Evolutionary conservation across 345 rosid species (phyloP), one percentile per base, ranked within the genome.

Genomic region (Pelargonium nanum): DNA sequence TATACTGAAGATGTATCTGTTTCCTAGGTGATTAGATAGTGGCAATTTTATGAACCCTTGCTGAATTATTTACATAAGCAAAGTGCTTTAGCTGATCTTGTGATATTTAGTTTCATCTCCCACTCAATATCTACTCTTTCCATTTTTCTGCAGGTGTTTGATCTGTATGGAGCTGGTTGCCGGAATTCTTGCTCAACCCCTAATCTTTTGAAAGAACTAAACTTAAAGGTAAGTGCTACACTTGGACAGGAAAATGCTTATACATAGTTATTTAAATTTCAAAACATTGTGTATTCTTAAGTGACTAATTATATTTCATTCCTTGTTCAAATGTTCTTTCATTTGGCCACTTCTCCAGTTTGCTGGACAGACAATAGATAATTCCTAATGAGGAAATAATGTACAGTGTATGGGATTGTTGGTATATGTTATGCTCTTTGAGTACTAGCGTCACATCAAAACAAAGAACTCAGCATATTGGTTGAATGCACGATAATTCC

Each of bases 111-210:
- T 50, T 30, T 45, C 24, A 48, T 34, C 30, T 19, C 26, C 34
- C 55, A 10, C 48, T 40, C 48, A 40, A 40, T 6, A 2, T 12
- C 9, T 40, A 40, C 21, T 56, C 6, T 60, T 24, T 60, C 44
- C 9, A 57, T 17, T 60, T 45, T 25, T 60, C 55, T 70, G 44
- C 67, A 93, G 99, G 92, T 85, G 19, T 89, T 93, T 63, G 99
- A 93, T 83, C 67, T 85, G 44, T 93, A 93, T 72, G 99, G 99
- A 65, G 88, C 87, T 72, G 94, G 99, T 67, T 77, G 70, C 60
- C 80, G 90, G 59, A 79, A 77, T 51, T 70, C 90, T 58, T 73
- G 69, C 64, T 68, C 86, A 21, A 84, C 97, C 10, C 96, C 99
- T 53, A 85, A 88, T 68, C 85, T 93, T 64, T 60, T 84, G 68